Evolutionary conservation across 2,329 filamentous ascomycete species (phyloP).

Genomic region (Colletotrichum sp.): DNA sequence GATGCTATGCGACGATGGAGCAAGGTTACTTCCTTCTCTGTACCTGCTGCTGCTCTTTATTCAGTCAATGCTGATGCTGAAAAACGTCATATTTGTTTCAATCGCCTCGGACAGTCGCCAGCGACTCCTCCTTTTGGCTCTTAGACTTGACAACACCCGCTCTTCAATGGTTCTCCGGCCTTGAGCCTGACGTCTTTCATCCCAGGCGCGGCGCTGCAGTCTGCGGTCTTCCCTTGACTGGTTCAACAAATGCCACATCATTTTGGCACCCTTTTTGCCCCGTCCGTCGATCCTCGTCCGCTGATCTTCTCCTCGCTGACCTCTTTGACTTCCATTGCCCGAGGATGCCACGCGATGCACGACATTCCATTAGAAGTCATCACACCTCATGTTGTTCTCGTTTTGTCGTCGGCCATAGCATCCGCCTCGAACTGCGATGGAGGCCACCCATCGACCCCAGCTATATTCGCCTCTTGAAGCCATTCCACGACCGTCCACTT

Average conservation of each 20-base stretch:
- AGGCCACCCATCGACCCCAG: neutral
- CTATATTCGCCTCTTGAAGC: neutral
- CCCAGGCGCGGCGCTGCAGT: neutral
- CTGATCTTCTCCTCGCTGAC: neutral
- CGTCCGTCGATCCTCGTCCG: neutral
- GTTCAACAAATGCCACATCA: neutral
- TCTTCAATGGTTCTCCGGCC: neutral
- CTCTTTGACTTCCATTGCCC: neutral
- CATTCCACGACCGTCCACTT: neutral
- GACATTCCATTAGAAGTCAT: too few relatives aligned
- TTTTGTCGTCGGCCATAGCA: too few relatives aligned
- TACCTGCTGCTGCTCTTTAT: neutral
- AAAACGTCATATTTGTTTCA: neutral
- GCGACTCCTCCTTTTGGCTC: neutral
- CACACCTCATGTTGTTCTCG: too few relatives aligned
- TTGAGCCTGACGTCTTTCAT: neutral
- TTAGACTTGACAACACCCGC: neutral
- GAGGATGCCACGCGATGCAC: too few relatives aligned
- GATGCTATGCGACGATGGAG: neutral
- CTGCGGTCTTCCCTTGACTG: neutral
- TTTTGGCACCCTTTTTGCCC: neutral
- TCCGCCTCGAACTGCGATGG: too few relatives aligned
- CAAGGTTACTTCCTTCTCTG: neutral
- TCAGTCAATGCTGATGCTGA: neutral
- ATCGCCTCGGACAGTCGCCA: neutral